Evolutionary conservation across 2,329 filamentous ascomycete genomes (phyloP).

Genomic region (Pseudogymnoascus sp.): DNA sequence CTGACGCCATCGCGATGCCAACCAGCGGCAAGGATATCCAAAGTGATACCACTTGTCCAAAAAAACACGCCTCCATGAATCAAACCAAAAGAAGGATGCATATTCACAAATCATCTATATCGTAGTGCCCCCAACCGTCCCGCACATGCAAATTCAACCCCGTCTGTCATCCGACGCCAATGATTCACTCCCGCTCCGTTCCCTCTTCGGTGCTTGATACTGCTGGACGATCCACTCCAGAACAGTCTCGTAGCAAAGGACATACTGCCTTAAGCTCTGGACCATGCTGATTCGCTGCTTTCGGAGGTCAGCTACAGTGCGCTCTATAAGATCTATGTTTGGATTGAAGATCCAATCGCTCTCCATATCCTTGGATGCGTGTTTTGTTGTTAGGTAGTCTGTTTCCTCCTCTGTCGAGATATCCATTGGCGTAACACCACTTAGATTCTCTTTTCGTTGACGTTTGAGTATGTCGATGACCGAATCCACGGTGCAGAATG

Average conservation of each 20-base stretch:
- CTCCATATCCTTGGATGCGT: conserved; percentile 29
- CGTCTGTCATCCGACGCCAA: background rate
- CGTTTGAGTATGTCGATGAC: conserved; percentile 95
- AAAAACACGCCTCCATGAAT: background rate
- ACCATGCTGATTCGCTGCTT: conserved; percentile 91
- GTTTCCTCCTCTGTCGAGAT: conserved; percentile 21
- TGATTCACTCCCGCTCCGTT: conserved; percentile 22
- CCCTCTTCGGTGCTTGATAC: conserved; percentile 14
- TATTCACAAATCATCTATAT: conserved; percentile 1
- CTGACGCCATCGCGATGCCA: background rate
- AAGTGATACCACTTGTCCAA: background rate
- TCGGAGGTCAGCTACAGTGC: conserved; percentile 85
- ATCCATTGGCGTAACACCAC: conserved; percentile 36
- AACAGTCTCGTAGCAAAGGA: conserved; percentile 92
- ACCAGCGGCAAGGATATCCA: conserved; percentile 1
- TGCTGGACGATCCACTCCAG: conserved; percentile 67
- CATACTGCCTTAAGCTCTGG: conserved; percentile 85
- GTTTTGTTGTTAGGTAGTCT: conserved; percentile 22
- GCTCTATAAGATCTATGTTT: conserved; percentile 69
- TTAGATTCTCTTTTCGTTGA: conserved; percentile 45
- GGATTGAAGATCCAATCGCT: conserved; percentile 62
- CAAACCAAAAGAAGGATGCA: background rate
- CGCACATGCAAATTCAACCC: conserved; percentile 1
- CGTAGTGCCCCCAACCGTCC: background rate
- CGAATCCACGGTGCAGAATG: conserved; percentile 92